Conservation (phyloP, 2,329 filamentous ascomycete species). For the Nigrospora sphaerica region DNA sequence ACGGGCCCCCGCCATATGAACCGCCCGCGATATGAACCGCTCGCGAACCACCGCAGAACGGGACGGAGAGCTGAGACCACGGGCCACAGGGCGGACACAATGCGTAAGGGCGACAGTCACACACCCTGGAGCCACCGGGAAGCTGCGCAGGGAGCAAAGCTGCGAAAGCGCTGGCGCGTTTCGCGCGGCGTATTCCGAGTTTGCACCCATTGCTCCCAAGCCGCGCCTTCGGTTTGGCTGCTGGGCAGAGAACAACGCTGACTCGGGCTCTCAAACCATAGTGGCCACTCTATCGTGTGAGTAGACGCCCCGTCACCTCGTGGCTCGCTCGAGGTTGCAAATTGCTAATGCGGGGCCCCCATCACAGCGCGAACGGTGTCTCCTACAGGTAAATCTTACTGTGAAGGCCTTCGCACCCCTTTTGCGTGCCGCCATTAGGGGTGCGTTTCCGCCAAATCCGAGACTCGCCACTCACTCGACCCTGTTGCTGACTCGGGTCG, state of each 20-base stretch:
- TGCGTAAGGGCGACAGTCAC: background rate
- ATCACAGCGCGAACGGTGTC: slow-evolving; percentile 5
- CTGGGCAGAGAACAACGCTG: background rate
- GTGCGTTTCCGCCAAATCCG: background rate
- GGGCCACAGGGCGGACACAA: slow-evolving; percentile 3
- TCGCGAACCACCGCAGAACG: no score
- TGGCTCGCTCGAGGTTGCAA: background rate
- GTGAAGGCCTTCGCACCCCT: background rate
- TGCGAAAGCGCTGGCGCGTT: no score
- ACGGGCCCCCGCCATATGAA: background rate
- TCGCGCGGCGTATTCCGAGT: no score
- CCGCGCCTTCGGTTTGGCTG: no score
- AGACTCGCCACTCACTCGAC: slow-evolving; percentile 3
- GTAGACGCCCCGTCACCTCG: background rate
- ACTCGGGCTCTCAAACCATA: background rate
- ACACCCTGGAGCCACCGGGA: background rate
- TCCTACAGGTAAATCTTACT: slow-evolving; percentile 4
- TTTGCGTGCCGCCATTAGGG: slow-evolving; percentile 1
- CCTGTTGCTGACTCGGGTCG: background rate
- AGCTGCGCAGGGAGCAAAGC: no score
- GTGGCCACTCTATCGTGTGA: slow-evolving; percentile 7
- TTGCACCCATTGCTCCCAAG: no score
- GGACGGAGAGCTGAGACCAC: background rate
- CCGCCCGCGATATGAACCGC: no score
- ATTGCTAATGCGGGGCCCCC: background rate